Conservation (phyloP, 768 basidiomycete species). For the Phanerochaete sordida region DNA sequence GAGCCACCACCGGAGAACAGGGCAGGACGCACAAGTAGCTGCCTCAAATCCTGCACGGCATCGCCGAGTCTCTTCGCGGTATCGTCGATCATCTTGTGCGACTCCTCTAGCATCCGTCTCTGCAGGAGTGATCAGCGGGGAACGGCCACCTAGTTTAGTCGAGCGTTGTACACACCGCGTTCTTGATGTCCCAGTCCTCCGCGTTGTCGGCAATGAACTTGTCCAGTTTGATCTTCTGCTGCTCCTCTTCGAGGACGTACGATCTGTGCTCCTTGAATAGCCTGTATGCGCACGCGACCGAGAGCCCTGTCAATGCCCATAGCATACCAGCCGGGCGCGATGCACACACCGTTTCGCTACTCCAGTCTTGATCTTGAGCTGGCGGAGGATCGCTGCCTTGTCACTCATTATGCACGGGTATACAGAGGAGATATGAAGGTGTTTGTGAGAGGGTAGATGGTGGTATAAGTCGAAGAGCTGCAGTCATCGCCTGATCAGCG, state of each 20-base stretch:
- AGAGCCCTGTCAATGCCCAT: not conserved
- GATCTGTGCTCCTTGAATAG: conserved; percentile 58
- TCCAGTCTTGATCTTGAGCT: conserved; percentile 76
- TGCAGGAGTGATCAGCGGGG: conserved; percentile 24
- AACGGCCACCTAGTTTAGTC: not conserved
- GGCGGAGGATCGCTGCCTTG: conserved; percentile 46
- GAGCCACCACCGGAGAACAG: not conserved
- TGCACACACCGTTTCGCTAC: conserved; percentile 56
- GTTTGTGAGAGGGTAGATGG: not conserved
- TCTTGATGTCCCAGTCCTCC: conserved; percentile 76
- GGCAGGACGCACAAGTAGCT: conserved; percentile 58
- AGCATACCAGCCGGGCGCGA: not conserved
- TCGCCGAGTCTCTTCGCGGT: conserved; percentile 56
- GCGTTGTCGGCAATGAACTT: conserved; percentile 53
- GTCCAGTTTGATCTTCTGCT: conserved; percentile 56
- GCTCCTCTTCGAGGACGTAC: conserved; percentile 64
- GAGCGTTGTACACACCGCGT: conserved; percentile 48
- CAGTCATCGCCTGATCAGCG: not conserved
- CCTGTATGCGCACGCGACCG: conserved; percentile 11
- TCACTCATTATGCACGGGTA: conserved; percentile 41
- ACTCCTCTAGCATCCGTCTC: conserved; percentile 72
- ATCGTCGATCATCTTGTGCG: conserved; percentile 77
- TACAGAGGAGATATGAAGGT: not conserved
- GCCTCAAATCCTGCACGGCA: conserved; percentile 59
- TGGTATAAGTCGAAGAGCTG: not conserved